These are phyloP conservation scores for Alternaria sp. DNA, from an alignment of 2,329 filamentous ascomycete species.

Conservation along the genomic window DNA sequence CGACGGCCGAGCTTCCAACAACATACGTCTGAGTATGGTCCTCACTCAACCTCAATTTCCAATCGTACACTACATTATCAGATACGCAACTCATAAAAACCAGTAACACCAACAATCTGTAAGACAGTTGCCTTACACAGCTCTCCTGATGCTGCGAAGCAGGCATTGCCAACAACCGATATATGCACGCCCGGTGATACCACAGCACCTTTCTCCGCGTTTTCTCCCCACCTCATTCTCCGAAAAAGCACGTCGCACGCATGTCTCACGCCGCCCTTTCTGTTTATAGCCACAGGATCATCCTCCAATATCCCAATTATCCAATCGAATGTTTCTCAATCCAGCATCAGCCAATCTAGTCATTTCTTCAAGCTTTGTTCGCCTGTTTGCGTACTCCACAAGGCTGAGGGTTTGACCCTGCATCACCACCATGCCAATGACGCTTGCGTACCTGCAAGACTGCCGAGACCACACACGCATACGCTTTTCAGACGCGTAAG, in stretches of 20 bases:
- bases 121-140: not conserved
- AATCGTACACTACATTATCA: not conserved
- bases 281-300: conserved; percentile 3
- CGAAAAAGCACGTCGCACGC: conserved; percentile 17
- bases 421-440: conserved; percentile 20
- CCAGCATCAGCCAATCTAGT: conserved; percentile 1
- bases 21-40: not conserved
- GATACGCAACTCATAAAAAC: not conserved
- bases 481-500: conserved; percentile 25
- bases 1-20: conserved; percentile 8
- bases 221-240: conserved; percentile 33
- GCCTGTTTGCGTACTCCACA: conserved; percentile 4
- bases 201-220: conserved; percentile 19
- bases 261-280: conserved; percentile 7
- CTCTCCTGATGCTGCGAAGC: not conserved
- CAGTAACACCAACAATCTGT: fast-evolving
- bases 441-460: not conserved
- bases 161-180: conserved; percentile 4
- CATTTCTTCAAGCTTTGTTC: not conserved
- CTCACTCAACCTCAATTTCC: not conserved
- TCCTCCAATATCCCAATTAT: not conserved
- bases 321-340: not conserved
- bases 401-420: conserved; percentile 24
- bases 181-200: conserved; percentile 11
- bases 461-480: conserved; percentile 15